Base-by-base conservation (phyloP, 2,329 filamentous ascomycete species). In the Microsporum audouinii region DNA sequence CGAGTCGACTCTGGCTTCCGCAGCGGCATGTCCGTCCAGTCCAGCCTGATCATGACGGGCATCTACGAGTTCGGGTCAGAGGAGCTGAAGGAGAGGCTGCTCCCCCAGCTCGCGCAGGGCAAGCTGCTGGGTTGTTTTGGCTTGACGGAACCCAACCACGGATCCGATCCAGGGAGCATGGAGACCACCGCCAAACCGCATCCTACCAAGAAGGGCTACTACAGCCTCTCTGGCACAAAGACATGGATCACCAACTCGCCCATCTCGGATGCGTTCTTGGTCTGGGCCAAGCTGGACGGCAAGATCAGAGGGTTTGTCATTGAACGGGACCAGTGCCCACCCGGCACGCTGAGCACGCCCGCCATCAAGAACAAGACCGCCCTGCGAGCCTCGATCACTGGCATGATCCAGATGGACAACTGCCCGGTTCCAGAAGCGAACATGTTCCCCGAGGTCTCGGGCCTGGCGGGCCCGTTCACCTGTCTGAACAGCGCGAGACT, bases 201-300 rank as follows among this genome's bases (percentile, higher is more conserved):
- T 71, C 88, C 90, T 4, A 86, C 84, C 5, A 91, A 91, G 78
- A 87, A 88, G 70, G 91, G 90, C 0, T 89, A 90, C 73, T 88
- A 87, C 68, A 82, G 85, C 49, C 76, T 96, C 39, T 89, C 86
- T 53, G 91, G 91, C 1, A 78, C 88, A 57, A 96, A 96, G 80
- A 96, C 91, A 0, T 96, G 91, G 91, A 96, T 96, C 72, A 96
- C 91, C 12, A 96, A 96, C 75, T 92, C 88, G 5, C 91, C 91
- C 2, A 95, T 96, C 68, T 84, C 90, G 1, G 89, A 95, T 68
- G 81, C 95, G 1, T 76, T 95, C 59, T 76, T 96, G 65, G 86
- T 96, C 0, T 99, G 94, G 94, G 94, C 92, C 0, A 96, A 95
- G 78, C 77, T 96, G 56, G 84, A 94, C 65, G 91, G 91, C 64